Base-by-base conservation (phyloP, 2,329 filamentous ascomycete genomes). In the Cercospora sesami region DNA sequence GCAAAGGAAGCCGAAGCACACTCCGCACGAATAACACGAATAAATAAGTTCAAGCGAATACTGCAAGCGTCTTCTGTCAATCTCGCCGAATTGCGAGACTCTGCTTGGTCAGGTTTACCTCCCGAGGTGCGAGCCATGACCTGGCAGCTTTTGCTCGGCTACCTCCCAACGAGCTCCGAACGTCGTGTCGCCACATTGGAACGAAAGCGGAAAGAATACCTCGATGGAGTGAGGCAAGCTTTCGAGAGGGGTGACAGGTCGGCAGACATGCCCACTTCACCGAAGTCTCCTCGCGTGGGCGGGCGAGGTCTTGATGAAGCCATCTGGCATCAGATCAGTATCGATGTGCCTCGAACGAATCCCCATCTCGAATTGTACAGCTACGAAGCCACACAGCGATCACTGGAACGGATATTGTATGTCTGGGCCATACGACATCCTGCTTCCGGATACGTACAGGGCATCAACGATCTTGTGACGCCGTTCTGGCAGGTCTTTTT, bases 301-400 rank as follows among this genome's bases (percentile, higher is more conserved):
- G 88, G 89, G 2, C 87, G 92, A 64, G 94, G 94, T 2, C 82
- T 99, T 18, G 96, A 99, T 74, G 95, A 99, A 82, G 91, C 93
- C n/a, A 89, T 99, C 68, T 99, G 95, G 95, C 95, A 99, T 82
- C 95, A 99, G 78, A 98, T 99, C 81, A 97, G 93, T 80, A 99
- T 99, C 76, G 95, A 99, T 77, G 92, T 98, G 23, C 95, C 95
- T 2, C 89, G 95, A 61, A 99, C 95, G 4, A 98, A 97, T 77
- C 95, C 95, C 10, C 95, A 98, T 80, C 90, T 99, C 64, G 92
- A 96, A 74, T 85, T 99, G 0, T 99, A 99, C 81, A 88, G 92
- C 72, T 98, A 97, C 77, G 94, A 98, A 80, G 94, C 94, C 4
- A 99, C 96, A 0, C 95, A 99, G 78, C 86, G 94, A 64, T 97